These are phyloP conservation scores for Penicilliopsis zonata DNA, from an alignment of 495 filamentous ascomycete species.

Conservation along the genomic window DNA sequence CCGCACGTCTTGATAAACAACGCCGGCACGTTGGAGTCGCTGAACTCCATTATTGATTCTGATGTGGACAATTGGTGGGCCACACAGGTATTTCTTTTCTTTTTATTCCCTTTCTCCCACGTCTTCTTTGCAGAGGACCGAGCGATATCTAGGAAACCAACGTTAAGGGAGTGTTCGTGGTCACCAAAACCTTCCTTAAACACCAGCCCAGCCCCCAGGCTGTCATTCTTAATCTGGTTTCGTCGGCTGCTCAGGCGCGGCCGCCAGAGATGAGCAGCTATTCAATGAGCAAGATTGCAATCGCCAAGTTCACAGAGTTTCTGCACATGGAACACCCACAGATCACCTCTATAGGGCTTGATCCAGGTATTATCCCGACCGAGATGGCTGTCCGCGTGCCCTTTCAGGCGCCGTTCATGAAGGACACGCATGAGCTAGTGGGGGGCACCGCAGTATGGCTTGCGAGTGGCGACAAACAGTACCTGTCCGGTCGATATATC, in stretches of 20 bases:
- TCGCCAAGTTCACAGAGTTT: conserved; percentile 14
- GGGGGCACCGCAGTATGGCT: conserved; percentile 30
- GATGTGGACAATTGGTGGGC: conserved; percentile 23
- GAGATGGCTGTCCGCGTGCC: conserved; percentile 13
- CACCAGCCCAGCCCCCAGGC: conserved; percentile 8
- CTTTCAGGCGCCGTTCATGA: conserved; percentile 13
- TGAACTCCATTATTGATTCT: conserved; percentile 9
- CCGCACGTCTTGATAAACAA: conserved; percentile 36
- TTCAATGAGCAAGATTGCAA: conserved; percentile 22
- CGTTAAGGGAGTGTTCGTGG: conserved; percentile 27
- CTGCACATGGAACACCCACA: conserved; percentile 21
- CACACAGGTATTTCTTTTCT: conserved; percentile 2
- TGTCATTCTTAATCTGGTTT: conserved; percentile 30
- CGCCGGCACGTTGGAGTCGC: conserved; percentile 15
- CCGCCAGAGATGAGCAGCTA: conserved; percentile 24
- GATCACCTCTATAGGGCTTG: conserved; percentile 22
- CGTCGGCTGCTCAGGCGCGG: conserved; percentile 11
- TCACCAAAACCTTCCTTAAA: conserved; percentile 25
- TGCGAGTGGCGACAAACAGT: conserved; percentile 19
- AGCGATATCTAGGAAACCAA: conserved; percentile 24
- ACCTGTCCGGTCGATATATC: conserved; percentile 29
- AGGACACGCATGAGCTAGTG: conserved; percentile 22
- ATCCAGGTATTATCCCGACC: conserved; percentile 28
- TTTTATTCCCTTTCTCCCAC: neutral
- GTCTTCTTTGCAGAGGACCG: neutral